Conservation (phyloP, 495 filamentous ascomycete genomes). For the Letharia lupina region DNA sequence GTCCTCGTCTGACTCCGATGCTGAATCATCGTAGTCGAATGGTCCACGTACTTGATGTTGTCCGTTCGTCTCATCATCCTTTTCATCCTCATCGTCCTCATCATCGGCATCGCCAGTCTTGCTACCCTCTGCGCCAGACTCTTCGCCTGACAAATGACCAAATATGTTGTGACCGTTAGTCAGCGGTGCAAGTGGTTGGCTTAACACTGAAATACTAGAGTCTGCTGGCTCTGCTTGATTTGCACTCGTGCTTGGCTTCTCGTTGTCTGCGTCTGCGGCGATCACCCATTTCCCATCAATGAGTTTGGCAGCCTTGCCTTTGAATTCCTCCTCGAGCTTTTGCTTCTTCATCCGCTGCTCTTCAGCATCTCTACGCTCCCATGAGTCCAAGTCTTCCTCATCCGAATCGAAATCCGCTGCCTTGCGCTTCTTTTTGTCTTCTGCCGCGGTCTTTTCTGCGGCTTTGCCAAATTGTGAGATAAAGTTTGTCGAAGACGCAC, state of each 20-base stretch:
- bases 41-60: slow-evolving; percentile 29
- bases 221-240: slow-evolving; percentile 25
- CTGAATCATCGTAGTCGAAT: slow-evolving; percentile 25
- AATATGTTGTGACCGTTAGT: slow-evolving; percentile 47
- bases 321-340: slow-evolving; percentile 23
- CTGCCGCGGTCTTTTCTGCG: slow-evolving; percentile 25
- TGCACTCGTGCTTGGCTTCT: slow-evolving; percentile 12
- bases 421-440: slow-evolving; percentile 45
- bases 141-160: slow-evolving; percentile 50
- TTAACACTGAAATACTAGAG: slow-evolving; percentile 23
- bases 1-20: slow-evolving; percentile 22
- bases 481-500: slow-evolving; percentile 24
- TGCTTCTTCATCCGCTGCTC: slow-evolving; percentile 33
- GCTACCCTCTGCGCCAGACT: slow-evolving; percentile 38
- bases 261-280: slow-evolving; percentile 18
- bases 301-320: neutral
- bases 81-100: slow-evolving; percentile 32
- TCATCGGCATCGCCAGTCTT: slow-evolving; percentile 31
- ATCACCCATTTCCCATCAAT: slow-evolving; percentile 18
- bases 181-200: slow-evolving; percentile 18
- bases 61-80: slow-evolving; percentile 40
- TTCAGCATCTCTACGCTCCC: slow-evolving; percentile 22
- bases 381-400: slow-evolving; percentile 43
- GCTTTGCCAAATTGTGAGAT: slow-evolving; percentile 27
- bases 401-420: slow-evolving; percentile 51